Percentiles rank a stretch among this genome's conserved stretches.
Evolutionary conservation across 208 protist genomes (phyloP).

Genomic region (Herpetomonas muscarum): DNA sequence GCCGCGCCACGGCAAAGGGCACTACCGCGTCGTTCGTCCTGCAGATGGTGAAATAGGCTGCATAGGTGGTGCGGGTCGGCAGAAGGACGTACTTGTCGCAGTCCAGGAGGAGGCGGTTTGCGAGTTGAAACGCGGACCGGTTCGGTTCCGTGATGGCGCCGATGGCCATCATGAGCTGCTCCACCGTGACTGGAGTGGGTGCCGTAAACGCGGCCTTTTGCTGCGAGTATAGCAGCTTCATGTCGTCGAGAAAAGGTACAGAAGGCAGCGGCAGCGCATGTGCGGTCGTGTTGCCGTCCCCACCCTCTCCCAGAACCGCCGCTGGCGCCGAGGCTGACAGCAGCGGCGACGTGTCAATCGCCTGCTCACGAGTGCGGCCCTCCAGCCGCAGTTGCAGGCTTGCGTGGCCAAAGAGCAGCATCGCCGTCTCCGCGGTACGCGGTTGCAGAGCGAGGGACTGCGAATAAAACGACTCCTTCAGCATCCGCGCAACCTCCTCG

Average conservation of each 20-base stretch:
- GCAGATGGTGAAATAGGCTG: constrained; percentile 79
- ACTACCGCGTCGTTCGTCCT: constrained; percentile 60
- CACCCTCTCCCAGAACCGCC: not conserved
- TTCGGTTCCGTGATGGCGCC: constrained; percentile 27
- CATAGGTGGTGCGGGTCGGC: constrained; percentile 77
- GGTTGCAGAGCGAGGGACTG: constrained; percentile 48
- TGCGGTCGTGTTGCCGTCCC: not conserved
- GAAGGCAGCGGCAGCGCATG: not conserved
- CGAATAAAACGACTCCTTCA: constrained; percentile 43
- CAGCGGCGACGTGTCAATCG: no score
- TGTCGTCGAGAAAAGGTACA: constrained; percentile 61
- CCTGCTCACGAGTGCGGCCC: constrained; percentile 7
- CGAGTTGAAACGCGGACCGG: constrained; percentile 46
- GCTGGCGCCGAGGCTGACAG: not conserved
- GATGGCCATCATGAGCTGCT: constrained; percentile 76
- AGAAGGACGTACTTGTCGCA: constrained; percentile 72
- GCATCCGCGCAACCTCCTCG: constrained; percentile 33
- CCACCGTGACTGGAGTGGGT: constrained; percentile 62
- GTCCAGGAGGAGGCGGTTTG: constrained; percentile 75
- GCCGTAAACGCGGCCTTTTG: constrained; percentile 53
- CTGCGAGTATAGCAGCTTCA: constrained; percentile 72
- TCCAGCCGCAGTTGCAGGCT: constrained; percentile 47
- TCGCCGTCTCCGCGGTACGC: constrained; percentile 49
- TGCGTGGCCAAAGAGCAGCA: constrained; percentile 58
- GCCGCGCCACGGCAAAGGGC: constrained; percentile 63